Conservation (phyloP, 768 basidiomycete genomes). For the Amanita molliuscula region DNA sequence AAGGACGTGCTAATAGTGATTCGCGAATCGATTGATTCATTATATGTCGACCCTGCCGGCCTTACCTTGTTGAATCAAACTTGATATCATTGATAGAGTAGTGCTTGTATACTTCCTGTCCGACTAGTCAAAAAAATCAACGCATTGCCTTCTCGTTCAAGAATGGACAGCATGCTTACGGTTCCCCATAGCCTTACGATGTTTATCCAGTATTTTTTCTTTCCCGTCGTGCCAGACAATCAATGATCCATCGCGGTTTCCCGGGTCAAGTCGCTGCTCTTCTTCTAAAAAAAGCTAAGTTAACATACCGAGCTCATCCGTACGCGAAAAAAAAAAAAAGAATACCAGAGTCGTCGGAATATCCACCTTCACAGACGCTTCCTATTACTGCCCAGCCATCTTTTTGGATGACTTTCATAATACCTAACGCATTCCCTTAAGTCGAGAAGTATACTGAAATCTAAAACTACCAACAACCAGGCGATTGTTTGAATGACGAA, state of each 20-base stretch:
- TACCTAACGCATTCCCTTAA: constrained; percentile 21
- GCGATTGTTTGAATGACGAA: constrained; percentile 28
- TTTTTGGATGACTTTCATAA: constrained; percentile 42
- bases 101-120: constrained; percentile 23
- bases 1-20: constrained; percentile 24
- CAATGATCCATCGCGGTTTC: constrained; percentile 39
- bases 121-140: constrained; percentile 8
- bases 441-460: not conserved
- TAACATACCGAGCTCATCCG: not conserved
- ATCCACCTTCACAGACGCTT: constrained; percentile 36
- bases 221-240: constrained; percentile 24
- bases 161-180: not conserved
- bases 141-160: not conserved
- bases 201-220: constrained; percentile 12
- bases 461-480: constrained; percentile 27
- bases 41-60: not conserved
- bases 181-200: constrained; percentile 9
- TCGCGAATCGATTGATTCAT: not conserved
- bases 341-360: constrained; percentile 23
- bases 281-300: constrained; percentile 11
- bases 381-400: constrained; percentile 30
- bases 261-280: constrained; percentile 21
- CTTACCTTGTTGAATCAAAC: constrained; percentile 40
- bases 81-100: constrained; percentile 48
- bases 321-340: not conserved